Percentiles rank a stretch among this genome's conserved stretches.
phyloP scores from a whole-genome alignment of 202 grass and related monocot species.

The Musa balbisiana region DNA sequence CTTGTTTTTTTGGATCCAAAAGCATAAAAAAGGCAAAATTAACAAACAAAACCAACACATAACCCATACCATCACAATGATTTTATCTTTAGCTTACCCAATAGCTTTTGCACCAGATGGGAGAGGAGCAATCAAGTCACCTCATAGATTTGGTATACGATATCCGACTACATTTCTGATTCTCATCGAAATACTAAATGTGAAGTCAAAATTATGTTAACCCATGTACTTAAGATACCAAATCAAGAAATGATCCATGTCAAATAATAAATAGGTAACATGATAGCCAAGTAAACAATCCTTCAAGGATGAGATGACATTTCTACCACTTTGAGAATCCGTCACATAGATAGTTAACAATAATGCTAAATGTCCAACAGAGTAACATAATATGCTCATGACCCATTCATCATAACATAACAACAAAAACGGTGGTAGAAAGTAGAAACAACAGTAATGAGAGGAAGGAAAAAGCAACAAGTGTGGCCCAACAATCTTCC shows the following conservation, averaged over 20 bases:
- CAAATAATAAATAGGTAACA: not conserved
- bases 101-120: not conserved
- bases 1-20: not conserved
- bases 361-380: no score
- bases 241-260: not conserved
- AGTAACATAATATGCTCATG: no score
- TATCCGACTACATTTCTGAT: no score
- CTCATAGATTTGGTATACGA: not conserved
- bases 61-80: not conserved
- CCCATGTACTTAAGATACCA: not conserved
- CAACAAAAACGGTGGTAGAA: no score
- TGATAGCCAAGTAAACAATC: not conserved
- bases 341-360: no score
- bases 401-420: not conserved
- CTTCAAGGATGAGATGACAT: not conserved
- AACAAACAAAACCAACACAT: not conserved
- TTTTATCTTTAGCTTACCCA: not conserved
- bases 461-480: not conserved
- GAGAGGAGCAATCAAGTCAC: not conserved
- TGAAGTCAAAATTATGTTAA: not conserved
- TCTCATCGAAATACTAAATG: not conserved
- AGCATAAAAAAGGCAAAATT: not conserved
- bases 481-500: no score
- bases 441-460: no score
- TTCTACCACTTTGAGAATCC: not conserved